Conservation (phyloP, 495 filamentous ascomycete species). For the Penicillium psychrofluorescens region DNA sequence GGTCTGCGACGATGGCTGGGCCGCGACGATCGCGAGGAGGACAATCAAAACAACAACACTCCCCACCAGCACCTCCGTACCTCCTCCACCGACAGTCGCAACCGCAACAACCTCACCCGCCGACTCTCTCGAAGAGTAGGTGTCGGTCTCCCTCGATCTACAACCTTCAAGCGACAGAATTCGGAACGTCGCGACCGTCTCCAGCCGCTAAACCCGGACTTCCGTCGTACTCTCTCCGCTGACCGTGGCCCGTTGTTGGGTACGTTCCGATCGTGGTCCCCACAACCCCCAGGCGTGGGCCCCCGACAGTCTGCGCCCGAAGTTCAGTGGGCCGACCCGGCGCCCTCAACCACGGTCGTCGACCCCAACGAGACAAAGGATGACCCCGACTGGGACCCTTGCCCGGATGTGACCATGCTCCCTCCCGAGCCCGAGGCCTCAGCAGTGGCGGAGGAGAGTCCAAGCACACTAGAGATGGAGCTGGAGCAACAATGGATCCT, state of each 20-base stretch:
- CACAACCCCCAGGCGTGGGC: conserved; percentile 29
- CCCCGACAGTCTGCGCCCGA: conserved; percentile 42
- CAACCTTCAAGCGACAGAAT: conserved; percentile 73
- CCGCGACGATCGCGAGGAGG: conserved; percentile 36
- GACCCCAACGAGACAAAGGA: conserved; percentile 21
- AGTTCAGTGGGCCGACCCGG: conserved; percentile 37
- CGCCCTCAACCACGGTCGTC: conserved; percentile 29
- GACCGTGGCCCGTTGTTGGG: conserved; percentile 50
- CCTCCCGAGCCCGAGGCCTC: no score
- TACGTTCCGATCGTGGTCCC: conserved; percentile 35
- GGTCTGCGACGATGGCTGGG: conserved; percentile 41
- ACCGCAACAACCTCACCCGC: conserved; percentile 41
- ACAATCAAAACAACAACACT: conserved; percentile 12
- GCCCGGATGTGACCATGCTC: conserved; percentile 12
- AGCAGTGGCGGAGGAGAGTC: conserved; percentile 24
- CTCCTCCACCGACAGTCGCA: conserved; percentile 23
- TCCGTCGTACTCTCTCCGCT: conserved; percentile 67
- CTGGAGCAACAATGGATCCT: conserved; percentile 89
- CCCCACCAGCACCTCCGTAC: conserved; percentile 4
- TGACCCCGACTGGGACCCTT: conserved; percentile 21
- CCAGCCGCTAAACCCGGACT: conserved; percentile 54
- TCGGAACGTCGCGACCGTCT: conserved; percentile 71
- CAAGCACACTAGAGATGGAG: conserved; percentile 59
- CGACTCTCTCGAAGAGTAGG: conserved; percentile 64
- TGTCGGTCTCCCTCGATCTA: conserved; percentile 66